Percentiles rank a stretch among this genome's conserved stretches.
Evolutionary conservation across 169 alveolate genomes (phyloP).

Genomic region (Eimeria falciformis): DNA sequence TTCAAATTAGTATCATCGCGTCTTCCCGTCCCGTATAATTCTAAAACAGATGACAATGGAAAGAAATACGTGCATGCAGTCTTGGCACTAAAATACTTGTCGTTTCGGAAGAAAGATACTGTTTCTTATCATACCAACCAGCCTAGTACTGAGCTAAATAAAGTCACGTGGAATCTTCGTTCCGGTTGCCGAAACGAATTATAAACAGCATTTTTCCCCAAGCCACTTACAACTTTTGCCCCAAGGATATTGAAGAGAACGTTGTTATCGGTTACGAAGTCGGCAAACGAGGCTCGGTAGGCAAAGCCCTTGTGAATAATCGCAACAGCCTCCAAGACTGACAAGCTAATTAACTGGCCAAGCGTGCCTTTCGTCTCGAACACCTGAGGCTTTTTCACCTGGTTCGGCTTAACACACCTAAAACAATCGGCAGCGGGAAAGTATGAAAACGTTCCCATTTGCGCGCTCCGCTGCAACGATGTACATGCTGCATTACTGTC

Average conservation of each 20-base stretch:
- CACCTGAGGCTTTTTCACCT: conserved; percentile 89
- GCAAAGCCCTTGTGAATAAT: conserved; percentile 91
- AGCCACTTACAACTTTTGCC: conserved; percentile 55
- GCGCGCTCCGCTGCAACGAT: too few species aligned
- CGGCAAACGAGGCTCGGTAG: conserved; percentile 82
- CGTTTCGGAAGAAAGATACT: too few species aligned
- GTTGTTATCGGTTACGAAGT: conserved; percentile 77
- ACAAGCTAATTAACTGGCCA: conserved; percentile 89
- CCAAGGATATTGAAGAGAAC: conserved; percentile 81
- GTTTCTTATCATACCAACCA: not conserved
- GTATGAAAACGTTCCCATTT: not conserved
- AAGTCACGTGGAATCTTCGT: too few species aligned
- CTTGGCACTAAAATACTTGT: too few species aligned
- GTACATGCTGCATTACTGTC: too few species aligned
- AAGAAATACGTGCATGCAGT: too few species aligned
- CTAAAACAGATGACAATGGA: too few species aligned
- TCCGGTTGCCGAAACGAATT: too few species aligned
- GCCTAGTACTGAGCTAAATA: too few species aligned
- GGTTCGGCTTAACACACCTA: conserved; percentile 93
- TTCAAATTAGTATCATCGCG: too few species aligned
- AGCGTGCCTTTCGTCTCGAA: conserved; percentile 88
- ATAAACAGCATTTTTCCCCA: not conserved
- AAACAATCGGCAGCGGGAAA: conserved; percentile 47
- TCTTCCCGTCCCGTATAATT: too few species aligned
- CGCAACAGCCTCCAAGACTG: conserved; percentile 92